These are phyloP conservation scores for Coniophora puteana DNA, from an alignment of 1,284 basidiomycete genomes.

Conservation along the genomic window DNA sequence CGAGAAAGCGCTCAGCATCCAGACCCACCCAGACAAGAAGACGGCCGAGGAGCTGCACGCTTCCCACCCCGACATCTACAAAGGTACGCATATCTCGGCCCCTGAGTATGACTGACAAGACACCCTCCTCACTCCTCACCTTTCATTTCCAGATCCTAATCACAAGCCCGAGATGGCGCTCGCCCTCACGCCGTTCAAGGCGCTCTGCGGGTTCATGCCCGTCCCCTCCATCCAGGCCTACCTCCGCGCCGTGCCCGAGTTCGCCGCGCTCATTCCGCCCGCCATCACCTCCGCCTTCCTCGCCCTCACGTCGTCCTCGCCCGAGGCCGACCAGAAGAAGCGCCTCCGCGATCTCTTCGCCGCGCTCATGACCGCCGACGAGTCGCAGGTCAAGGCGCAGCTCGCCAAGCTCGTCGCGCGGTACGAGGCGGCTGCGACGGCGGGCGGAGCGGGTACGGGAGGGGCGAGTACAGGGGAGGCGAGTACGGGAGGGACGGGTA, in stretches of 20 bases:
- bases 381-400: constrained; percentile 46
- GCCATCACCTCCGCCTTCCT: constrained; percentile 49
- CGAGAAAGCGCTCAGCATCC: constrained; percentile 92
- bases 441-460: too few relatives aligned
- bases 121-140: too few relatives aligned
- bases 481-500: too few relatives aligned
- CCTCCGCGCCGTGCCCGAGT: constrained; percentile 75
- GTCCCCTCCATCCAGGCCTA: constrained; percentile 66
- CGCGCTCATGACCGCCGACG: constrained; percentile 76
- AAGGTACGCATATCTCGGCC: constrained; percentile 57
- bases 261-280: constrained; percentile 68
- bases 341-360: constrained; percentile 73
- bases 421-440: constrained; percentile 47
- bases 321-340: constrained; percentile 50
- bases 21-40: constrained; percentile 94
- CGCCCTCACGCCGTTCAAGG: constrained; percentile 88
- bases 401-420: constrained; percentile 60
- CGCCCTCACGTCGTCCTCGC: constrained; percentile 38
- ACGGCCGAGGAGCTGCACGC: constrained; percentile 79
- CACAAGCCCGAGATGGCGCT: constrained; percentile 99
- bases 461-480: too few relatives aligned
- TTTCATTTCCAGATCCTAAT: constrained; percentile 79
- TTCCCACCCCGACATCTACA: constrained; percentile 83
- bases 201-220: constrained; percentile 90
- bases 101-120: too few relatives aligned